A percentile compares a stretch with the other conserved stretches of the same genome.
These are phyloP conservation scores for Orbilia blumenaviensis DNA, from an alignment of 2,329 filamentous ascomycete species.

Conservation along the genomic window DNA sequence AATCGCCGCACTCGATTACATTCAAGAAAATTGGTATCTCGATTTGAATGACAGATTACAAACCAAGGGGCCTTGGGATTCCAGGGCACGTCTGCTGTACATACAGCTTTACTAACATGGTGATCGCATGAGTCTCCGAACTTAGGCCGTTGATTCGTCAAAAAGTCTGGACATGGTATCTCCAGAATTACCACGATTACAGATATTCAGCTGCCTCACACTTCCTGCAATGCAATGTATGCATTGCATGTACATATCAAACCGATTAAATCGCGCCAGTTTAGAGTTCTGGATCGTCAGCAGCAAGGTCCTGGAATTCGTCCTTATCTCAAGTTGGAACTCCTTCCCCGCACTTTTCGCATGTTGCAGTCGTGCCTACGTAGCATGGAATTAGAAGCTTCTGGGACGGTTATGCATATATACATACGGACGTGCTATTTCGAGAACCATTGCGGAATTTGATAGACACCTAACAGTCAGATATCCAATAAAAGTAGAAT, in stretches of 20 bases:
- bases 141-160: background rate
- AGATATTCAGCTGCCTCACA: background rate
- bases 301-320: background rate
- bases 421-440: no score
- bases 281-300: background rate
- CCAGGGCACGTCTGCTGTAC: no score
- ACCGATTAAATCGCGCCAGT: background rate
- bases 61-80: background rate
- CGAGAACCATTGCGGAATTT: background rate
- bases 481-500: background rate
- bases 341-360: background rate
- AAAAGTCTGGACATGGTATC: background rate
- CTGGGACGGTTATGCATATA: background rate
- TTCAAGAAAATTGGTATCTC: background rate
- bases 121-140: background rate
- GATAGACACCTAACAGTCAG: background rate
- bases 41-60: background rate
- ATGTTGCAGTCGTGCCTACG: background rate
- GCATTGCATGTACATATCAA: background rate
- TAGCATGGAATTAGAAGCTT: background rate
- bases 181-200: background rate
- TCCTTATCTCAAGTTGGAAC: background rate
- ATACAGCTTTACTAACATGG: background rate
- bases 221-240: background rate
- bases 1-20: background rate